Percentiles rank a stretch among this genome's conserved stretches.
phyloP scores from a whole-genome alignment of 768 basidiomycete species.

The Trametes meyenii region DNA sequence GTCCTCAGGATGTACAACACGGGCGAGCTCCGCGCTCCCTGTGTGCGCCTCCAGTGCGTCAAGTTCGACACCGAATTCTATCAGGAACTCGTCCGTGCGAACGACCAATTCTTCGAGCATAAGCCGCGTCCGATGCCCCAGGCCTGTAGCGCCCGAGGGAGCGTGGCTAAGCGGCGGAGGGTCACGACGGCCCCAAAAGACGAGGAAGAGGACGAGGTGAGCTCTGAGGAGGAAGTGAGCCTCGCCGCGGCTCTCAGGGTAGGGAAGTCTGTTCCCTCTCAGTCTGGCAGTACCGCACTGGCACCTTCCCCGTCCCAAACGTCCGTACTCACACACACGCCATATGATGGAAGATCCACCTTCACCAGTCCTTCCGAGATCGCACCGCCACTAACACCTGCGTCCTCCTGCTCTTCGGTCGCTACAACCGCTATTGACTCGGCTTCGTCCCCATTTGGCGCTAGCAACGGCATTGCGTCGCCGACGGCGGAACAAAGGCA shows the following conservation, averaged over 20 bases:
- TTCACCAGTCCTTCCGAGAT: too few species aligned
- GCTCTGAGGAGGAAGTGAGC: conserved; percentile 3
- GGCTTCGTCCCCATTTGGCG: too few species aligned
- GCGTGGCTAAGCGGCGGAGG: conserved; percentile 10
- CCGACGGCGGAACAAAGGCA: not conserved
- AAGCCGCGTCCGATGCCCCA: conserved; percentile 7
- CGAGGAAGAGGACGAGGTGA: not conserved
- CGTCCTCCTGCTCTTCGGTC: too few species aligned
- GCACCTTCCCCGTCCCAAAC: not conserved
- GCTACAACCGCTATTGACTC: too few species aligned
- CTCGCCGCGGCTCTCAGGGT: not conserved
- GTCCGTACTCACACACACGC: too few species aligned
- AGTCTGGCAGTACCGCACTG: too few species aligned
- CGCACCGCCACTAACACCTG: too few species aligned
- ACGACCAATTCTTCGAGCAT: conserved; percentile 16
- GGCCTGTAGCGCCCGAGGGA: not conserved
- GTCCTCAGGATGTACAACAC: conserved; percentile 48
- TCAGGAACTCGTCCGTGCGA: conserved; percentile 23
- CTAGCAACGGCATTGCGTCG: not conserved
- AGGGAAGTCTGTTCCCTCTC: not conserved
- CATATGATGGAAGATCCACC: too few species aligned
- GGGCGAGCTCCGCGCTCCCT: conserved; percentile 49
- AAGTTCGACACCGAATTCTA: conserved; percentile 46
- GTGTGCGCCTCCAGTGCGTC: conserved; percentile 50
- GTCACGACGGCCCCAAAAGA: not conserved